Percentiles rank a stretch among this genome's conserved stretches.
Evolutionary conservation across 2,329 filamentous ascomycete species (phyloP).

Genomic region (Trichoderma oligosporum): DNA sequence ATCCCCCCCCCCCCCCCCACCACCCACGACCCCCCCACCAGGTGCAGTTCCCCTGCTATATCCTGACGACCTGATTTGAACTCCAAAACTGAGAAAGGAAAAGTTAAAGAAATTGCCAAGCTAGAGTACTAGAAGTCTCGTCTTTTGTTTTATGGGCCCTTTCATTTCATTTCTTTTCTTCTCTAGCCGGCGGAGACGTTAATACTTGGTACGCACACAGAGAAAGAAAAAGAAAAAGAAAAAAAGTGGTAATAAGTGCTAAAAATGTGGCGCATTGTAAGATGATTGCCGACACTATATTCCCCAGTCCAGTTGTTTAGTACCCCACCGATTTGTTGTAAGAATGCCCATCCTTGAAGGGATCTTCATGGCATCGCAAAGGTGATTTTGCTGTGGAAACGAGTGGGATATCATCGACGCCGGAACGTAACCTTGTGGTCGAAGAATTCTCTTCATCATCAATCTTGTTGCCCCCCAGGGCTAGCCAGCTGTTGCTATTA

Average conservation of each 20-base stretch:
- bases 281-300: conserved; percentile 7
- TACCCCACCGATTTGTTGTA: not conserved
- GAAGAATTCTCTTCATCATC: conserved; percentile 24
- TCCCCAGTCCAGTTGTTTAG: not conserved
- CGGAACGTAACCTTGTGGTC: conserved; percentile 23
- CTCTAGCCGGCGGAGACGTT: conserved; percentile 5
- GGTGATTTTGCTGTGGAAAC: conserved; percentile 17
- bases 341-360: conserved; percentile 7
- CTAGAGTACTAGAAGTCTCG: not conserved
- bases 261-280: conserved; percentile 1
- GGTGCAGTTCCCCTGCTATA: conserved; percentile 3
- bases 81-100: not conserved
- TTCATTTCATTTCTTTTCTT: not conserved
- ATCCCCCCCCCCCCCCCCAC: no score
- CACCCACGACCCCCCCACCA: conserved; percentile 1
- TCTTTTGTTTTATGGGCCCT: not conserved
- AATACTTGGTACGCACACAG: not conserved
- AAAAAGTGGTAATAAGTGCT: not conserved
- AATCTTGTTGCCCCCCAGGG: conserved; percentile 17
- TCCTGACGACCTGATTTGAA: not conserved
- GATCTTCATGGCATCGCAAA: conserved; percentile 2
- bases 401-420: conserved; percentile 29
- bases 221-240: not conserved
- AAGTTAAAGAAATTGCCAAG: not conserved
- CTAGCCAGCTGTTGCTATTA: conserved; percentile 1